phyloP scores from a whole-genome alignment of 768 basidiomycete species.

The Xerocomellus dryophilus region DNA sequence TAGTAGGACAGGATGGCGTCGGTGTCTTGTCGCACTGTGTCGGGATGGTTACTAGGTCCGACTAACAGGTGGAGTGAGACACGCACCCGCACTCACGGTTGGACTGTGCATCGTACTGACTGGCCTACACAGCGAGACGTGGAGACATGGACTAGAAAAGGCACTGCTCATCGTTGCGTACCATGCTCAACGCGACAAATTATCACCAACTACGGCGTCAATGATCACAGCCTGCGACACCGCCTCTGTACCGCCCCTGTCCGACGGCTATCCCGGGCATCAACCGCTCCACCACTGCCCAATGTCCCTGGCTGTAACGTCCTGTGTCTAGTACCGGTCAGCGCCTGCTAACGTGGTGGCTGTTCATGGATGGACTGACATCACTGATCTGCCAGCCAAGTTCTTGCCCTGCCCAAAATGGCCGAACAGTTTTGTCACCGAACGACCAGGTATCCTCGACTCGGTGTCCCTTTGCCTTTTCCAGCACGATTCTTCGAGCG shows the following conservation, averaged over 20 bases:
- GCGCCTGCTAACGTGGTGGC: background rate
- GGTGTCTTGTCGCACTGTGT: conserved; percentile 31
- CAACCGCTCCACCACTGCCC: background rate
- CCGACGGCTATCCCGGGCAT: background rate
- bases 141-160: background rate
- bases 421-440: conserved; percentile 55
- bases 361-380: conserved; percentile 10
- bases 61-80: background rate
- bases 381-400: conserved; percentile 65
- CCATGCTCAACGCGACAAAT: background rate
- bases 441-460: conserved; percentile 49
- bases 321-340: conserved; percentile 7
- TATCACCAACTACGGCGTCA: conserved; percentile 7
- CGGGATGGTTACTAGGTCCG: background rate
- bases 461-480: conserved; percentile 35
- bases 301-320: background rate
- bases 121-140: conserved; percentile 13
- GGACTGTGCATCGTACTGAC: conserved; percentile 16
- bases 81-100: conserved; percentile 14
- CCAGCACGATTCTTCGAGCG: conserved; percentile 42
- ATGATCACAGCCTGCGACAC: conserved; percentile 25
- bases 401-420: conserved; percentile 85
- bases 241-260: conserved; percentile 20
- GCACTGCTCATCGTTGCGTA: conserved; percentile 4
- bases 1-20: conserved; percentile 52